Percentiles rank a stretch among this genome's conserved stretches.
Conservation (phyloP, 495 filamentous ascomycete species). For the Lindgomyces ingoldianus region DNA sequence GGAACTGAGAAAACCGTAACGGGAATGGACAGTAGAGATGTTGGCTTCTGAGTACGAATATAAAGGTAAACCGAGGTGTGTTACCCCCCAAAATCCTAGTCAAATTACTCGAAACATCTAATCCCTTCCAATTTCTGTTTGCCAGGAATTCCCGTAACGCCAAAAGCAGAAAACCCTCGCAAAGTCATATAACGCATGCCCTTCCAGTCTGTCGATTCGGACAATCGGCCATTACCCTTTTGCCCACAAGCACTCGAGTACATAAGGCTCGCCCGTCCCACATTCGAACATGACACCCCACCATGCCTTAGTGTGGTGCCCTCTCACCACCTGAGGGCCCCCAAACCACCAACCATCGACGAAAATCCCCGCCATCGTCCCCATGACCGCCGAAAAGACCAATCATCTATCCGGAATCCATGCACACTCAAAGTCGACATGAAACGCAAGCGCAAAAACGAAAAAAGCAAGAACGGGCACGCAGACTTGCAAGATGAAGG, state of each 20-base stretch:
- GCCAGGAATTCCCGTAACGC: too few species aligned
- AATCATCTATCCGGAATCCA: constrained; percentile 14
- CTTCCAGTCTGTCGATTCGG: not conserved
- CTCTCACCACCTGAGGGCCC: constrained; percentile 1
- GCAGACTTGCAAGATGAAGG: not conserved
- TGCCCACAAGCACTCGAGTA: not conserved
- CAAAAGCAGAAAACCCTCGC: too few species aligned
- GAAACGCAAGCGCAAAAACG: constrained; percentile 29
- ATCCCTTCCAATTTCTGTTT: not conserved
- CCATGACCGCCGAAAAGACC: constrained; percentile 7
- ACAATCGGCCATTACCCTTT: not conserved
- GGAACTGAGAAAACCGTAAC: constrained; percentile 11
- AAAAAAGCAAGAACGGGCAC: constrained; percentile 18
- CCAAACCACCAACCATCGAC: constrained; percentile 13
- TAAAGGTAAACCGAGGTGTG: constrained; percentile 11
- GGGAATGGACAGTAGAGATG: constrained; percentile 3
- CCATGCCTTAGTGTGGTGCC: constrained; percentile 10
- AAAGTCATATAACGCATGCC: too few species aligned
- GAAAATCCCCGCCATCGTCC: constrained; percentile 20
- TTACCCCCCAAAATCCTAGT: not conserved
- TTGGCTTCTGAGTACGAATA: not conserved
- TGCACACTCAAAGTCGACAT: constrained; percentile 5
- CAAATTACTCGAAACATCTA: not conserved
- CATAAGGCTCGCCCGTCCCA: not conserved
- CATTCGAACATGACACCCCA: constrained; percentile 3